Evolutionary conservation across 805 yeast species (phyloP), one percentile per base, ranked within the genome.

Genomic region (Hermanozyma aechmeae): DNA sequence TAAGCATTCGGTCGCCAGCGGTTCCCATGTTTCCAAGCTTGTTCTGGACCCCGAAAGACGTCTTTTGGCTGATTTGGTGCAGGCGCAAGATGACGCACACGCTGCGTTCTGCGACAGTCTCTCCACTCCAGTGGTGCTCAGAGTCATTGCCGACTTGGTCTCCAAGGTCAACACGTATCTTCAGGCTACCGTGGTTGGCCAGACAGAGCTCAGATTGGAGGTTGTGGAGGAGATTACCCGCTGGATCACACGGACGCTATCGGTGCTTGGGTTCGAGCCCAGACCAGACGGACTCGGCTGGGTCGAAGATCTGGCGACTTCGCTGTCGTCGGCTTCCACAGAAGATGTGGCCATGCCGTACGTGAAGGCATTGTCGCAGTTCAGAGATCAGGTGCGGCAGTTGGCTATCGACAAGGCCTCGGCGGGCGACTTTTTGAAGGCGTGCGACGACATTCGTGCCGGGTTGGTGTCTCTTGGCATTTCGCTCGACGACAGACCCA

Each of bases 81-180:
- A 40, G 2, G 60, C 83, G 10, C 78, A 82, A 49, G 51, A 48
- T 5, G 71, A 64, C 13, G 83, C 82, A 2, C 82, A 86, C 50
- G 64, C 55, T 13, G 81, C 94, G 2, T 82, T 92, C 59, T 79
- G 94, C 57, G 98, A 92, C 51, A 92, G 85, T 50, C 65, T 92
- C 38, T 58, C 87, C 3, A 80, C 92, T 2, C 92, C 95, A 14
- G 66, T 60, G 32, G 96, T 78, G 0, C 53, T 92, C 33, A 73
- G 79, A 39, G 49, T 61, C 1, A 45, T 92, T 28, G 58, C 70
- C 35, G 93, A 81, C 12, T 58, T 92, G 32, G 78, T 89, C 4
- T 72, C 79, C 17, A 68, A 65, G 32, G 49, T 83, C 6, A 89
- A 92, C 52, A 69, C 74, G 21, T 92, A 89, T 50, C 73, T 87